Base-by-base conservation (phyloP, 2,329 filamentous ascomycete species). In the Cercospora zeae-maydis region DNA sequence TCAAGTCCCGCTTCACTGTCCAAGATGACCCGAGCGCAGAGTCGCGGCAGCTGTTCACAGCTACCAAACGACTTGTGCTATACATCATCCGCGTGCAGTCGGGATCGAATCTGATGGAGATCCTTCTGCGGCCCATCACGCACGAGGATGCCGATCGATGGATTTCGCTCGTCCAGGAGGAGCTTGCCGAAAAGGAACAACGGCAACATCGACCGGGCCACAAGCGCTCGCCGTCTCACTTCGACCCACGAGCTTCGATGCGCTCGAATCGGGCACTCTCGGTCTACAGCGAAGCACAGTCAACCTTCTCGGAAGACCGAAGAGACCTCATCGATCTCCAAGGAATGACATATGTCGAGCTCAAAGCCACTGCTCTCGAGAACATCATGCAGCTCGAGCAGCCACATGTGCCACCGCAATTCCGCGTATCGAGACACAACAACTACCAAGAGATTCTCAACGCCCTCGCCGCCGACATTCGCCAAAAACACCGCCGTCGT, bases 371-470 rank as follows among this genome's bases (percentile, higher is more conserved):
- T 63, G 93, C 93, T 3, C 83, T 99, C 6, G 93, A 99, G 77
- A 98, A 98, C 72, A 91, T 99, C 64, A 87, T 99, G 79, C 85
- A 86, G 14, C 84, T 99, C 39, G 93, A 99, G 78, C 87, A 91
- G 68, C 84, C 89, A 73, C 53, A 67, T 31, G 65, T 70, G 1
- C 67, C 73, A 13, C 69, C 72, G 0, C 72, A 75, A 53, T 93
- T 93, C 62, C 89, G 93, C 72, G 93, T 99, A 70, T 92, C 88
- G 36, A 82, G 87, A 30, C 81, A 92, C 73, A 98, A 99, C 77
- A 87, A 91, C 74, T 99, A 98, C 78, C 95, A 99, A 78, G 95
- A 99, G 74, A 85, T 99, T n/a, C 85, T 99, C 68, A 99, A 99
- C 74, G 92, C 92, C 66, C 97, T 99, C 72, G 95, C 95, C 1